Evolutionary conservation across 306 rosid genomes (phyloP).

Genomic region (Cucumis melo): DNA sequence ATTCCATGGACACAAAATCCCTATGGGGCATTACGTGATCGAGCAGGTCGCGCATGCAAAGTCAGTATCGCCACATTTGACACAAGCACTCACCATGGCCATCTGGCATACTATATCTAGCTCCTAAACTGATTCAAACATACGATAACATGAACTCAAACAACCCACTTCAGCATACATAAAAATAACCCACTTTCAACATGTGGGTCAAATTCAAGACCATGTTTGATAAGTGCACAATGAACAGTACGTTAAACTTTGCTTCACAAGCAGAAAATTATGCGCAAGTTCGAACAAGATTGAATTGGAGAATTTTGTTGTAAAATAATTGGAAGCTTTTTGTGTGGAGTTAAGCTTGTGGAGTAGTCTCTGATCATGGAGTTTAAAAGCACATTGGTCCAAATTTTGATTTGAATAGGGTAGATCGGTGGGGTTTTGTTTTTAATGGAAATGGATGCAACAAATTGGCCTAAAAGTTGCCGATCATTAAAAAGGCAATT

Average conservation of each 20-base stretch:
- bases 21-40: constrained; percentile 42
- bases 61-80: constrained; percentile 24
- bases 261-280: constrained; percentile 17
- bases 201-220: constrained; percentile 40
- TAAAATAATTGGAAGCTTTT: constrained; percentile 34
- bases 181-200: constrained; percentile 36
- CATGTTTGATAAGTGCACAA: constrained; percentile 23
- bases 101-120: constrained; percentile 42
- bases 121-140: constrained; percentile 14
- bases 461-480: constrained; percentile 20
- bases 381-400: constrained; percentile 30
- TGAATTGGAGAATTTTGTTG: constrained; percentile 20
- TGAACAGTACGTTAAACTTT: constrained; percentile 22
- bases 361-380: constrained; percentile 57
- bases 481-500: constrained; percentile 16
- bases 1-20: constrained; percentile 36
- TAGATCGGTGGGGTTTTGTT: constrained; percentile 17
- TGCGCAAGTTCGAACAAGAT: constrained; percentile 24
- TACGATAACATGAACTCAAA: constrained; percentile 18
- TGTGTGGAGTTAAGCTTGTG: constrained; percentile 31
- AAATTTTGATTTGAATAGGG: constrained; percentile 16
- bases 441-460: constrained; percentile 21
- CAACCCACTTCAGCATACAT: constrained; percentile 49
- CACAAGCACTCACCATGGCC: constrained; percentile 36
- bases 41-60: constrained; percentile 38